Base-by-base conservation (phyloP, 495 filamentous ascomycete species). In the Saxispiralis lemnorum region DNA sequence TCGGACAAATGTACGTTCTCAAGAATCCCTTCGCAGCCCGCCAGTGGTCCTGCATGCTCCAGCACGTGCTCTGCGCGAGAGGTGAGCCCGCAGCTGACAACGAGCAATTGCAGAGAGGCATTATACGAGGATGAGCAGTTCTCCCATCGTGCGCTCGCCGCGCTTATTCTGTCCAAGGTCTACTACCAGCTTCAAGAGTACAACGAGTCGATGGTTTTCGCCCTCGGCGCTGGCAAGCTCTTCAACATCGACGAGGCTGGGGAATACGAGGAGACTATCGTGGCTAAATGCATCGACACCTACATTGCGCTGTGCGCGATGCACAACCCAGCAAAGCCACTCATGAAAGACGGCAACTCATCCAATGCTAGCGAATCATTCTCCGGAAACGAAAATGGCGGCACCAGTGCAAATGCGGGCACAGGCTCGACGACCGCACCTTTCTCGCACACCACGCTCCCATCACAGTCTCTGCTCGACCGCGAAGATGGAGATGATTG, bases 131-230 rank as follows among this genome's bases (percentile, higher is more conserved):
- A 96, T 66, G 82, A 93, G 47, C 69, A 70, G 39, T 99, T 99
- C 55, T 81, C 89, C 13, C 81, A 99, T 58, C 82, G 89, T 52
- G 82, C 87, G 57, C 77, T 96, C 35, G 92, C 92, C 43, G 88
- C 92, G 43, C 69, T 99, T 21, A 86, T 99, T 38, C 81, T 87
- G 40, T 81, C 92, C 46, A 96, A 96, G 68, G 84, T 96, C 50
- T 99, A 96, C 64, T 99, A 95, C 59, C 88, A 99, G 58, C 76
- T 99, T 37, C 83, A 92, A 64, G 92, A 93, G 63, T 96, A 96
- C 65, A 86, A 95, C 57, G 89, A 96, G 70, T 93, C 87, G 61
- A 96, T 99, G 92, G 79, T 81, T 17, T 94, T 99, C 64, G 92
- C 92, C 39, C 72, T 99, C 11, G 87, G 84, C 28, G 88, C 92